These are phyloP conservation scores for Annulohypoxylon maeteangense DNA, from an alignment of 495 filamentous ascomycete genomes.

Conservation along the genomic window DNA sequence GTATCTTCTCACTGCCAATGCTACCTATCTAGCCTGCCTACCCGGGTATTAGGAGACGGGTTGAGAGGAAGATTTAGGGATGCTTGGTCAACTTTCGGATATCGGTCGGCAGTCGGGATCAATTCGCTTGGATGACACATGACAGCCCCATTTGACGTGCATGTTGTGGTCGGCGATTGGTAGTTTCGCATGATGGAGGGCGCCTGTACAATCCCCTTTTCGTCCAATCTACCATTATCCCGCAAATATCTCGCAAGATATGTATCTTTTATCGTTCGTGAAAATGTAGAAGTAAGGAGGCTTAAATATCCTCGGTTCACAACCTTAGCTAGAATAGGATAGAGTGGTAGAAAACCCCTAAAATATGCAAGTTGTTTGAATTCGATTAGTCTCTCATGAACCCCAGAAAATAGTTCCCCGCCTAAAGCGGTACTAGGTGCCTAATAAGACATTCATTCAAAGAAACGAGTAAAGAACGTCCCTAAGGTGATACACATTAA, in stretches of 20 bases:
- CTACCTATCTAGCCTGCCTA: no score
- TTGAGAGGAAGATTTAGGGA: not conserved
- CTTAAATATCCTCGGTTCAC: slow-evolving; percentile 9
- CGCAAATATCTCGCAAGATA: not conserved
- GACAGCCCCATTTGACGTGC: slow-evolving; percentile 34
- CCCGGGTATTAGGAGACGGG: not conserved
- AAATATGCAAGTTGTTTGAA: slow-evolving; percentile 2
- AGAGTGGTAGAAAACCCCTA: slow-evolving; percentile 7
- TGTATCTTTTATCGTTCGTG: not conserved
- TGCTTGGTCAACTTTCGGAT: slow-evolving; percentile 9
- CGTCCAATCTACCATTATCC: slow-evolving; percentile 1
- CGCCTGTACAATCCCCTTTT: slow-evolving; percentile 9
- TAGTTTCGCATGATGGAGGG: slow-evolving; percentile 21
- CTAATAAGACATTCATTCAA: slow-evolving; percentile 1
- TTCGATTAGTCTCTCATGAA: slow-evolving; percentile 18
- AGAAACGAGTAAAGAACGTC: not conserved
- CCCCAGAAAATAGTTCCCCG: slow-evolving; percentile 36
- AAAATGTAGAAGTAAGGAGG: not conserved
- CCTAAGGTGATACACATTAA: not conserved
- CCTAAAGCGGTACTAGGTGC: slow-evolving; percentile 14
- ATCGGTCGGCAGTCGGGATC: slow-evolving; percentile 34
- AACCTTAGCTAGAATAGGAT: not conserved
- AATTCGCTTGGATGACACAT: slow-evolving; percentile 19
- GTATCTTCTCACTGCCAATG: not conserved
- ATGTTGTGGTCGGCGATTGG: slow-evolving; percentile 28